Conservation (phyloP, 2,329 filamentous ascomycete genomes). For the Ophiostoma sp. region DNA sequence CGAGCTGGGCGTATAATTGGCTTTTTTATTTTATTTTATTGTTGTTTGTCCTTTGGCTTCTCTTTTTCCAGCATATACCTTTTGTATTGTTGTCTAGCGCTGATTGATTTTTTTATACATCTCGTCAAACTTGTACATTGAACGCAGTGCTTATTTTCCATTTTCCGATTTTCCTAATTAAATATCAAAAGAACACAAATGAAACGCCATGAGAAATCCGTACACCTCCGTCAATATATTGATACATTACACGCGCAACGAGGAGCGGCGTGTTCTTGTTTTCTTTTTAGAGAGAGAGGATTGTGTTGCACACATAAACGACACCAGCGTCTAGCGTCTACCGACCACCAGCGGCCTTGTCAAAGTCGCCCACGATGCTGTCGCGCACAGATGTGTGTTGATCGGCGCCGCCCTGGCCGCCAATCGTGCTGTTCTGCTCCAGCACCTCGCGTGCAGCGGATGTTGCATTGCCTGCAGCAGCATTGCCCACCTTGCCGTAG, state of each 20-base stretch:
- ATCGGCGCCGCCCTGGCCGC: constrained; percentile 12
- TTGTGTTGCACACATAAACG: neutral
- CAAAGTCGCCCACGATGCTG: constrained; percentile 32
- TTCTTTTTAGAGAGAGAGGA: neutral
- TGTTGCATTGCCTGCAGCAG: constrained; percentile 58
- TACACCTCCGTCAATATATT: neutral
- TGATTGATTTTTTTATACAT: neutral
- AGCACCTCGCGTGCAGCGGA: constrained; percentile 48
- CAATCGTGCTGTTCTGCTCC: constrained; percentile 32
- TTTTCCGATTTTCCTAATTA: neutral
- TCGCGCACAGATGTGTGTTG: constrained; percentile 28
- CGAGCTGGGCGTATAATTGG: constrained; percentile 42
- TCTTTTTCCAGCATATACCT: neutral
- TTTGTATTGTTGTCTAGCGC: neutral
- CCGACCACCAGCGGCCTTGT: constrained; percentile 28
- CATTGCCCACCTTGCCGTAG: constrained; percentile 85
- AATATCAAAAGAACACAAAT: neutral
- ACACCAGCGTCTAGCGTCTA: constrained; percentile 16
- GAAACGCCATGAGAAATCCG: constrained; percentile 8
- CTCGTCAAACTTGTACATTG: too few species aligned
- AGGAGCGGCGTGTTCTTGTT: neutral
- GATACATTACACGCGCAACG: neutral
- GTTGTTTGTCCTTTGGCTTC: neutral
- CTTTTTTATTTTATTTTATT: neutral
- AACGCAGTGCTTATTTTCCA: neutral